Percentiles rank a stretch among this genome's conserved stretches.
Conservation (phyloP, 352 stramenopile genomes). For the Phytophthora fragariae region DNA sequence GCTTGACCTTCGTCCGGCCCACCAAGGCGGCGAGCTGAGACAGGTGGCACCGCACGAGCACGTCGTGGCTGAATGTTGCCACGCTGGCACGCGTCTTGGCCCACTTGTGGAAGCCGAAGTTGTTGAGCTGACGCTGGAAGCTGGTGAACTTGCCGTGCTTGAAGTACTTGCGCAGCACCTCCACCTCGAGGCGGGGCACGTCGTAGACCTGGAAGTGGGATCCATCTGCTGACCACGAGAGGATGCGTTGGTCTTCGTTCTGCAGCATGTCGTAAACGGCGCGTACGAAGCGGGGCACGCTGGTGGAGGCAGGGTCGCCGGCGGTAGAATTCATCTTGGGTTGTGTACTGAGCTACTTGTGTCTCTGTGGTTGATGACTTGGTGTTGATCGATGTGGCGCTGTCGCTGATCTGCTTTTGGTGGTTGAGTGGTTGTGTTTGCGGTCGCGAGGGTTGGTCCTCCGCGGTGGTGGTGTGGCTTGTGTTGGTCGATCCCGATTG, state of each 20-base stretch:
- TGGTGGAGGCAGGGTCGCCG: constrained; percentile 1
- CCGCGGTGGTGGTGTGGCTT: background rate
- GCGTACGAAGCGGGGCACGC: constrained; percentile 53
- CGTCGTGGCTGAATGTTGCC: constrained; percentile 81
- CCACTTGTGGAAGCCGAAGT: constrained; percentile 93
- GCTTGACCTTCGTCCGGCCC: constrained; percentile 20
- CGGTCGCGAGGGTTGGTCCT: too few relatives aligned
- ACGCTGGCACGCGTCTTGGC: constrained; percentile 84
- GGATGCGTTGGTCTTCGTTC: constrained; percentile 53
- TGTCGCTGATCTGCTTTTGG: background rate
- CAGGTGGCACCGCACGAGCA: constrained; percentile 56
- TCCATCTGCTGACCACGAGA: constrained; percentile 58
- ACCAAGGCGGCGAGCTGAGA: constrained; percentile 18
- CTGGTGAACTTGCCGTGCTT: constrained; percentile 94
- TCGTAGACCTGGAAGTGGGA: constrained; percentile 86
- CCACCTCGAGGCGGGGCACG: constrained; percentile 58
- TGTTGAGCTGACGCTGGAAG: constrained; percentile 94
- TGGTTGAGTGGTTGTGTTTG: background rate
- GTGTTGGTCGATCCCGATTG: background rate
- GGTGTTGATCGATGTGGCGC: too few relatives aligned
- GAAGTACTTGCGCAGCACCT: constrained; percentile 93
- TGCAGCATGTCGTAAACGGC: constrained; percentile 67
- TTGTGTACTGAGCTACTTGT: background rate
- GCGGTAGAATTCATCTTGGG: constrained; percentile 5
- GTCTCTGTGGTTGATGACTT: too few relatives aligned